Base-by-base conservation (phyloP, 805 yeast species). In the Cyberlindnera veronae region DNA sequence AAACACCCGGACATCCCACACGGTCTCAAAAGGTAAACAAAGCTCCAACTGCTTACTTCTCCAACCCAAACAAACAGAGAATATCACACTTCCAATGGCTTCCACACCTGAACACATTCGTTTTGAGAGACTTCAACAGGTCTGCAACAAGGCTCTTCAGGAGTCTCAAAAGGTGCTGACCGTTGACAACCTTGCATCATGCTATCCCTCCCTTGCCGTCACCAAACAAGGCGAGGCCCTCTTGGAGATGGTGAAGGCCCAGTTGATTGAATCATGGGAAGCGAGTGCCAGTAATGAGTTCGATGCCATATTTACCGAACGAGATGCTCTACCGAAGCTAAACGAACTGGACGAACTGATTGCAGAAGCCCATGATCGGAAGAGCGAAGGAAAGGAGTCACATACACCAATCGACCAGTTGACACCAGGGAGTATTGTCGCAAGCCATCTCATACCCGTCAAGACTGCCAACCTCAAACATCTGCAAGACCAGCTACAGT, bases 151-250 rank as follows among this genome's bases (percentile, higher is more conserved):
- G 41, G 81, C 84, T 0, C 63, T 79, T 10, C 72, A 71, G 20
- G 78, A 73, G 46, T 68, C 79, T 3, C 70, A 74, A 36, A 69
- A 67, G 44, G 66, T 71, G 18, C 54, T 79, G 20, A 63, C 74
- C 4, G 57, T 66, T 7, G 81, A 75, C 14, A 74, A 72, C 42
- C 53, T 79, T 15, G 56, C 63, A 20, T 48, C 66, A 12, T 78
- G 83, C 49, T 79, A 71, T 50, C 84, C 84, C 4, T 56, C 64
- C 5, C 59, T 77, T 6, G 64, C 76, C 52, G 7, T 53, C 71
- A 11, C 60, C 58, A 13, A 66, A 64, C n/a, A n/a, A 11, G 81
- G 80, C 1, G 50, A 57, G 13, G 58, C 58, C 20, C 55, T 68
- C 1, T 57, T 79, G 10, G 66, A 68, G 20, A 64, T 63, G 12